These are phyloP conservation scores for Kwoniella sp. DNA, from an alignment of 768 basidiomycete genomes.

Conservation along the genomic window DNA sequence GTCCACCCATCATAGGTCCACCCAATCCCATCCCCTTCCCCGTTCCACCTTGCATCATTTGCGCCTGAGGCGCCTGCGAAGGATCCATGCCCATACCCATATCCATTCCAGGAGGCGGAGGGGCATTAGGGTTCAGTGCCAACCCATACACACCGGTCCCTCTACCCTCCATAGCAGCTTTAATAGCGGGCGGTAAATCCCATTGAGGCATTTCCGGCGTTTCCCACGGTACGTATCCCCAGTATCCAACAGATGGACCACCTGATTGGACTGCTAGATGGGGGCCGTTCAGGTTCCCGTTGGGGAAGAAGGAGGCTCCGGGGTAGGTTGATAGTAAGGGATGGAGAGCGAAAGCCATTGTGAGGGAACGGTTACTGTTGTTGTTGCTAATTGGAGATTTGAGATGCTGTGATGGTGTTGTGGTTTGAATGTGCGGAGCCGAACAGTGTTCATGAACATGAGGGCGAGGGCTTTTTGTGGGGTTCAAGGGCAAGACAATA, in stretches of 20 bases:
- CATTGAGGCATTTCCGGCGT: constrained; percentile 29
- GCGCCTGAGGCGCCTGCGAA: too few species aligned
- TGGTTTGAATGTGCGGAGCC: too few species aligned
- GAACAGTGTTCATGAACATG: too few species aligned
- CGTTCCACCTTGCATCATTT: background rate
- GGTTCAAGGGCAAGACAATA: too few species aligned
- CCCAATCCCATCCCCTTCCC: background rate
- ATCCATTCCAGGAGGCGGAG: background rate
- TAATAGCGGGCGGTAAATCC: constrained; percentile 42
- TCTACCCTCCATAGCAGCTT: constrained; percentile 41
- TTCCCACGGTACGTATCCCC: constrained; percentile 41
- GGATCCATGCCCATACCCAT: background rate
- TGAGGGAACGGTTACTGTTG: too few species aligned
- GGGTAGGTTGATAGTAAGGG: constrained; percentile 46
- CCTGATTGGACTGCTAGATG: constrained; percentile 40
- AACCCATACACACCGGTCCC: constrained; percentile 32
- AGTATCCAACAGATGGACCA: constrained; percentile 43
- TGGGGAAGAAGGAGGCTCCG: constrained; percentile 45
- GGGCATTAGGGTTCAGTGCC: constrained; percentile 4
- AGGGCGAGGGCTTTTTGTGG: too few species aligned
- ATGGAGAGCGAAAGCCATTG: constrained; percentile 28
- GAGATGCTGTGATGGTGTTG: too few species aligned
- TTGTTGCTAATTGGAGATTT: too few species aligned
- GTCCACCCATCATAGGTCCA: background rate
- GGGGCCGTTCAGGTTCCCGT: constrained; percentile 44